phyloP scores from a whole-genome alignment of 345 rosid species.

The Arabidopsis suecica region DNA sequence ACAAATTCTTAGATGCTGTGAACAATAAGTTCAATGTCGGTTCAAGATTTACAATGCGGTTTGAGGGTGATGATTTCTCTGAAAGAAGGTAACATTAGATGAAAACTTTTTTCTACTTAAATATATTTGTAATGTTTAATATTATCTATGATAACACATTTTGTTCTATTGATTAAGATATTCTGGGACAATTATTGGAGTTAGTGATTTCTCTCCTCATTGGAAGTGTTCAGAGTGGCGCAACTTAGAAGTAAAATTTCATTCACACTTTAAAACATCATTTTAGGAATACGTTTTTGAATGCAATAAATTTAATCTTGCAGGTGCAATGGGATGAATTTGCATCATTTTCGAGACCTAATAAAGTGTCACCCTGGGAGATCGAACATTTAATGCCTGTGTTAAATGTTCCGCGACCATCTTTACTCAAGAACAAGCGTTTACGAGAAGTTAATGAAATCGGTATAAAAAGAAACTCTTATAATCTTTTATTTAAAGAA shows the following conservation, averaged over 20 bases:
- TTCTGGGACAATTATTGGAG: background rate
- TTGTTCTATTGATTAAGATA: background rate
- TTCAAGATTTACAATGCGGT: constrained; percentile 67
- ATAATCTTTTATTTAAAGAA: background rate
- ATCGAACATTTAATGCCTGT: constrained; percentile 53
- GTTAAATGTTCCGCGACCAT: background rate
- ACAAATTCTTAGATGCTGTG: constrained; percentile 57
- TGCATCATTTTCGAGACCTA: constrained; percentile 57
- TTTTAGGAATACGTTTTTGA: background rate
- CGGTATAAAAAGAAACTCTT: background rate
- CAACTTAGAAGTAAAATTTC: background rate
- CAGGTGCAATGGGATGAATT: constrained; percentile 71
- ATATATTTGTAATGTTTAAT: too few species aligned
- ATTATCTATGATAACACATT: too few species aligned
- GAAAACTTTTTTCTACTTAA: too few species aligned
- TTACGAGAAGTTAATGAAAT: background rate
- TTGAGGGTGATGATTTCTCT: constrained; percentile 61
- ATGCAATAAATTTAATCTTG: background rate
- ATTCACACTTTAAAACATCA: background rate
- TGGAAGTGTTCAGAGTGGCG: background rate
- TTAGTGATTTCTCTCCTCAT: background rate
- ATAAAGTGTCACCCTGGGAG: constrained; percentile 69
- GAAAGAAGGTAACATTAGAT: background rate
- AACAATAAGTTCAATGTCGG: constrained; percentile 34
- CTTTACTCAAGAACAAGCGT: background rate